A percentile compares a stretch with the other conserved stretches of the same genome.
Conservation (phyloP, 2,329 filamentous ascomycete species). For the Podosphaera xanthii region DNA sequence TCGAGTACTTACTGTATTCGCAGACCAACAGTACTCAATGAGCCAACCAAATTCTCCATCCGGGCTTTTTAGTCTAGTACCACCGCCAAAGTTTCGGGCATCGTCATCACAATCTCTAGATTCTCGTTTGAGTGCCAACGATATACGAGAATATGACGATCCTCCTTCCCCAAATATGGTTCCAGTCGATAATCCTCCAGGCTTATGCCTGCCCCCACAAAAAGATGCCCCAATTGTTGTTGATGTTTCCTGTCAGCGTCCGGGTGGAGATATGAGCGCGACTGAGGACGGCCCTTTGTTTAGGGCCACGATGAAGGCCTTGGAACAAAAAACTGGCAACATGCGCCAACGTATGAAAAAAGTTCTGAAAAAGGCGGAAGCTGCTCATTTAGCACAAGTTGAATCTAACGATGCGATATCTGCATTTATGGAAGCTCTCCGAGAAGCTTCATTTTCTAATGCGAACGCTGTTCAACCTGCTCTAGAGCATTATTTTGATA, state of each 20-base stretch:
- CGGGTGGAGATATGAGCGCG: slow-evolving; percentile 62
- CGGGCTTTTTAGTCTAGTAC: slow-evolving; percentile 47
- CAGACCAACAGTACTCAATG: slow-evolving; percentile 16
- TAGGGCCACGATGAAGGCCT: slow-evolving; percentile 81
- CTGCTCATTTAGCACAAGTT: slow-evolving; percentile 55
- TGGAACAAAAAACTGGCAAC: slow-evolving; percentile 89
- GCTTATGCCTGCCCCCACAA: slow-evolving; percentile 3
- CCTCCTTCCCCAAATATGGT: slow-evolving; percentile 28
- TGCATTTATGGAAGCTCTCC: slow-evolving; percentile 64
- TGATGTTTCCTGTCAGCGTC: slow-evolving; percentile 67
- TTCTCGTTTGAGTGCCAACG: slow-evolving; percentile 53
- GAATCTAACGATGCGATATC: slow-evolving; percentile 70
- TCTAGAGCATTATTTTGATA: slow-evolving; percentile 94
- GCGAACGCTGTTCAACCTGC: slow-evolving; percentile 93
- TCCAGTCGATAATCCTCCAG: slow-evolving; percentile 17
- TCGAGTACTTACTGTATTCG: slow-evolving; percentile 4
- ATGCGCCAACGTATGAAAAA: slow-evolving; percentile 93
- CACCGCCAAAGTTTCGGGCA: slow-evolving; percentile 56
- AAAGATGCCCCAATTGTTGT: slow-evolving; percentile 40
- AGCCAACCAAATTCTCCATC: slow-evolving; percentile 43
- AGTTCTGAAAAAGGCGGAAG: slow-evolving; percentile 81
- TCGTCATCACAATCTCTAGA: slow-evolving; percentile 76
- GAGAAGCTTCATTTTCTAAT: slow-evolving; percentile 74
- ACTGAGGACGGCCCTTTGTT: slow-evolving; percentile 89
- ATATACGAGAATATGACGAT: slow-evolving; percentile 31